Evolutionary conservation across 192 early-diverging fungal species (phyloP), one percentile per base, ranked within the genome.

Genomic region (Backusella luteola): DNA sequence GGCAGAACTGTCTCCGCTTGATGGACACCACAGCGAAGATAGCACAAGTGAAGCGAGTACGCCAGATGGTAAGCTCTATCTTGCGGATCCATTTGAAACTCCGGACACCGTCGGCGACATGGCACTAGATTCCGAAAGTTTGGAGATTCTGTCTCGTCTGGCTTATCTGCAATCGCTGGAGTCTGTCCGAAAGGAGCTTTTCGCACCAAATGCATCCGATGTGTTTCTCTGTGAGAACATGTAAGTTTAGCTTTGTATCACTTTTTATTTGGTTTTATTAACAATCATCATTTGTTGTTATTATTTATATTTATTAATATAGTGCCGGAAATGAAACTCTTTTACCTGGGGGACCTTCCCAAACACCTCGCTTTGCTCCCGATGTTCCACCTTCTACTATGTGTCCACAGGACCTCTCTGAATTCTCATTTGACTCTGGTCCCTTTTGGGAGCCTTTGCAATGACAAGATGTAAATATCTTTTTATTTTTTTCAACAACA

Each of bases 41-140:
- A 78, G 77, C 29, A 41, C 53, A 7, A 78, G 77, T 36, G 77
- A 78, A 44, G 77, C 66, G 1, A 73, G 71, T 23, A 78, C 77
- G 14, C 77, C 77, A 11, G 74, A 76, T 34, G 29, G 35, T 15
- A 41, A 76, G 14, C 4, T 11, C 23, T 42, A 49, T 59, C 35
- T 68, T 36, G 29, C 26, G 19, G 67, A 76, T 76, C 41, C n/a
- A 34, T 67, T 67, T 75, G 63, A 67, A 5, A 29, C 14, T 23
- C 35, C 34, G 21, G 71, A 73, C 46, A n/a, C 1, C 26, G 11
- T 46, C 21, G 49, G 17, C 17, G 71, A 32, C 17, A 38, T 69
- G 52, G 12, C 29, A 66, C 53, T 70, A 26, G 35, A 36, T 53
- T 29, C 26, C 26, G 49, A 63, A 4, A 67, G 34, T 59, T 36